Evolutionary conservation across 768 basidiomycete species (phyloP), one percentile per base, ranked within the genome.

Genomic region (Termitomyces sp.): DNA sequence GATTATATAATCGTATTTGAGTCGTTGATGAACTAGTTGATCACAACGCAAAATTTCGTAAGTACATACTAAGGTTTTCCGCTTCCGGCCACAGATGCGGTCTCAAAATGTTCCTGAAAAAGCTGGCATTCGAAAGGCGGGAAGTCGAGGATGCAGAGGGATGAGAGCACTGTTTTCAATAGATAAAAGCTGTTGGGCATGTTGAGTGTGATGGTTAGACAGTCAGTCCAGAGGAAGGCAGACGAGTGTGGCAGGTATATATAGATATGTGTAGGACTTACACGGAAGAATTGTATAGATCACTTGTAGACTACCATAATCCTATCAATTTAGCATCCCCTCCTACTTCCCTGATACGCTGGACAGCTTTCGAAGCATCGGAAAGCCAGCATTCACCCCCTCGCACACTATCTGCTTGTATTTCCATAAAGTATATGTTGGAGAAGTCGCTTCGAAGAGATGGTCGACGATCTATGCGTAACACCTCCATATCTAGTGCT

Each of bases 91-190:
- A 23, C 23, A 23, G 23, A 23, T 23, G 79, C 74, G 13, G 87
- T 88, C 61, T 81, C 81, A 75, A 87, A 93, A 68, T 95, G 92
- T 12, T 91, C 88, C 44, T 84, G 83, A 64, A 92, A 95, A 74
- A 85, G 89, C 52, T 89, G 86, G 70, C 92, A 95, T 72, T 87
- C 88, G 79, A 93, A 89, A 0, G 92, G 91, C 12, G 76, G 76
- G 64, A 93, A 93, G 76, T 94, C 92, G 67, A 93, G 80, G 32
- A 78, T 71, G 72, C 92, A 94, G 1, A 72, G 0, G 81, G 69
- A 53, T 83, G 77, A 13, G 87, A 83, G 72, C 92, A 94, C 66
- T 90, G 87, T 58, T 82, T 79, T 5, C 90, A 63, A 93, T 71
- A 44, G 75, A 72, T 59, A 93, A 81, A 10, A 93, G 75, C 20